These are phyloP conservation scores for Fraxinus floribunda DNA, from an alignment of 305 asterid species.

Conservation along the genomic window DNA sequence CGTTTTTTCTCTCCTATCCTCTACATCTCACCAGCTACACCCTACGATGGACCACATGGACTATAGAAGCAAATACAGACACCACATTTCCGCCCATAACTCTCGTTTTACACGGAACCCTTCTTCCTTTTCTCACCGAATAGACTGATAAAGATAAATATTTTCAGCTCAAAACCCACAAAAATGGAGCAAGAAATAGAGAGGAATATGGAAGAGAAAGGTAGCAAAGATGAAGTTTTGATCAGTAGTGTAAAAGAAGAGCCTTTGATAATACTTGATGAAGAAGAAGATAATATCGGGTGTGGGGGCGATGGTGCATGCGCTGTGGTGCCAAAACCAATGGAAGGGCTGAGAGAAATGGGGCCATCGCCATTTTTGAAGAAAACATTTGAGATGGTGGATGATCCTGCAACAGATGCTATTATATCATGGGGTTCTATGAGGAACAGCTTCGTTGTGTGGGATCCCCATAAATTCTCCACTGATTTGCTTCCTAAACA, in stretches of 20 bases:
- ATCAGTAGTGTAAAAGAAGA: conserved; percentile 51
- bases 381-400: conserved; percentile 84
- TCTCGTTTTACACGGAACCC: conserved; percentile 16
- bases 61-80: not conserved
- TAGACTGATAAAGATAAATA: not conserved
- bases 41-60: conserved; percentile 21
- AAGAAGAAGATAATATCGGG: conserved; percentile 28
- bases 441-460: conserved; percentile 53
- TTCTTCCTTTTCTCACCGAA: not conserved
- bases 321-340: conserved; percentile 30
- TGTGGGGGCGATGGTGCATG: conserved; percentile 16
- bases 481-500: conserved; percentile 65
- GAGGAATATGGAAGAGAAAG: not conserved
- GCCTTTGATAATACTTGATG: conserved; percentile 37
- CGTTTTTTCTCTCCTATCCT: conserved; percentile 32
- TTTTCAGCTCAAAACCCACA: not conserved
- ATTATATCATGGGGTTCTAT: conserved; percentile 60
- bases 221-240: conserved; percentile 17
- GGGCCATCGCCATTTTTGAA: conserved; percentile 74
- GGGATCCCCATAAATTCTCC: conserved; percentile 68
- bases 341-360: conserved; percentile 47
- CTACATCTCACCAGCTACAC: conserved; percentile 20
- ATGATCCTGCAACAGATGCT: conserved; percentile 60
- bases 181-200: conserved; percentile 18
- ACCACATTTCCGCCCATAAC: not conserved